Evolutionary conservation across 306 rosid species (phyloP).

Genomic region (Lagenaria siceraria): DNA sequence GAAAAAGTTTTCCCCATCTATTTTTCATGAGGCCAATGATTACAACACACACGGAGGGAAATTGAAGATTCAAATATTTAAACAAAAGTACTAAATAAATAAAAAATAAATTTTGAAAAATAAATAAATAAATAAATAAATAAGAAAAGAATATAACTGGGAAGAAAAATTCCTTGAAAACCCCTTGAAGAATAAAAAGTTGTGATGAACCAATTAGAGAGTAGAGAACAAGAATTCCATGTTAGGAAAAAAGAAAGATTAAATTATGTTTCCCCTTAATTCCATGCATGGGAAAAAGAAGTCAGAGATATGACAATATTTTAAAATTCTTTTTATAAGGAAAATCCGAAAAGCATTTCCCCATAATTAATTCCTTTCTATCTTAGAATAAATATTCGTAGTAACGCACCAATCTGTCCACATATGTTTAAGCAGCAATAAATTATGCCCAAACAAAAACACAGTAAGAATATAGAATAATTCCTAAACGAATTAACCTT

Average conservation of each 20-base stretch:
- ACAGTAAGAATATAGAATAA: not conserved
- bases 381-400: not conserved
- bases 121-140: too few species aligned
- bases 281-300: not conserved
- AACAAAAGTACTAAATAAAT: too few species aligned
- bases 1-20: too few species aligned
- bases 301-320: not conserved
- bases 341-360: not conserved
- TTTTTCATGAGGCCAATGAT: too few species aligned
- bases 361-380: not conserved
- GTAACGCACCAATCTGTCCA: not conserved
- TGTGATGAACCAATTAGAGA: not conserved
- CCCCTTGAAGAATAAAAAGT: not conserved
- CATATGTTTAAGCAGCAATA: not conserved
- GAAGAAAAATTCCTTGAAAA: not conserved
- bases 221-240: not conserved
- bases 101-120: too few species aligned
- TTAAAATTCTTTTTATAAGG: not conserved
- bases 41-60: too few species aligned
- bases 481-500: not conserved
- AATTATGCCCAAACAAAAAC: not conserved
- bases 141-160: not conserved
- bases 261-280: not conserved
- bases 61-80: too few species aligned
- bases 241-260: not conserved